These are phyloP conservation scores for Phytomonas francai DNA, from an alignment of 208 protist species.

Conservation along the genomic window DNA sequence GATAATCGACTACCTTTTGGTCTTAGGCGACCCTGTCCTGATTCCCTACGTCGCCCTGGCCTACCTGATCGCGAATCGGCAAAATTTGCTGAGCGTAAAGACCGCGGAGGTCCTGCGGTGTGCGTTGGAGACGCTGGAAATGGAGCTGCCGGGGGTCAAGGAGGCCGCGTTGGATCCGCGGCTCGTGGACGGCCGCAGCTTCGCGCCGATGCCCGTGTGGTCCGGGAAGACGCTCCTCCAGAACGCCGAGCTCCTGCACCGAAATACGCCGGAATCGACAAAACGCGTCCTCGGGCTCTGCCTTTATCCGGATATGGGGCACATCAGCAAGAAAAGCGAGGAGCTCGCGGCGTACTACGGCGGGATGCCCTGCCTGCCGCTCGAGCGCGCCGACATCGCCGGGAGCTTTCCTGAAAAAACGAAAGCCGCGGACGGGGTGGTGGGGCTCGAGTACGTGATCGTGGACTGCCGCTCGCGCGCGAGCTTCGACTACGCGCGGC, in stretches of 20 bases:
- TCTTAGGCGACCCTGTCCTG: constrained; percentile 59
- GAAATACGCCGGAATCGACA: constrained; percentile 56
- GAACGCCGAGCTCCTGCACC: constrained; percentile 67
- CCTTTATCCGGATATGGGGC: constrained; percentile 36
- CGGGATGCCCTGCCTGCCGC: constrained; percentile 37
- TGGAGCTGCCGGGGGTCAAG: constrained; percentile 30
- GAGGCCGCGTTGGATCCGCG: constrained; percentile 29
- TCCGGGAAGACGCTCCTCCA: constrained; percentile 64
- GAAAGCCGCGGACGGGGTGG: not conserved
- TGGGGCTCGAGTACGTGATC: constrained; percentile 62
- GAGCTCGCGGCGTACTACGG: constrained; percentile 56
- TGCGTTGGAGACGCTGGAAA: constrained; percentile 18
- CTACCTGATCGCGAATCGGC: constrained; percentile 51
- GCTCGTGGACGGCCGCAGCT: constrained; percentile 37
- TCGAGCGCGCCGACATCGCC: constrained; percentile 67
- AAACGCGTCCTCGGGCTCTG: constrained; percentile 59
- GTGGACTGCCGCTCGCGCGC: constrained; percentile 77
- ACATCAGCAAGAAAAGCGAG: constrained; percentile 41
- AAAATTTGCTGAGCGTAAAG: constrained; percentile 28
- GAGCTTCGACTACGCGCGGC: constrained; percentile 77
- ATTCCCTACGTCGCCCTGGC: constrained; percentile 64
- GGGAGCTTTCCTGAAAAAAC: constrained; percentile 34
- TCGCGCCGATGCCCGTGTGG: constrained; percentile 39
- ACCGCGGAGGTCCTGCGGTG: constrained; percentile 24
- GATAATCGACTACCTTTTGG: constrained; percentile 73